Conservation (phyloP, 352 stramenopile species). For the Globisporangium yorkense region DNA sequence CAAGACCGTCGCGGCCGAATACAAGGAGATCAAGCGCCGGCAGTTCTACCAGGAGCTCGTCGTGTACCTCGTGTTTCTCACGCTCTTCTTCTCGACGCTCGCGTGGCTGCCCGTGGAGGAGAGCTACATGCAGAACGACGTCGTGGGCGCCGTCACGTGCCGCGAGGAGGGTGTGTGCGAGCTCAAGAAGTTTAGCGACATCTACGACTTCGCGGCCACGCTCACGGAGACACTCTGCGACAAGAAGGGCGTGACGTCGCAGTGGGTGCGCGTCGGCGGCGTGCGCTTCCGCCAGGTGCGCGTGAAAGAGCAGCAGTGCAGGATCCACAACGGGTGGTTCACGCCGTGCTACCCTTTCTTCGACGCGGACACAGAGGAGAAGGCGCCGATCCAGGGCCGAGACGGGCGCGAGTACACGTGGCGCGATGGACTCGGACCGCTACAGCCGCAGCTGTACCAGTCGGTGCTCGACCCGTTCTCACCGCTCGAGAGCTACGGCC, state of each 20-base stretch:
- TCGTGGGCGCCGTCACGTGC: slow-evolving; percentile 71
- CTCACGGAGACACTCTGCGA: slow-evolving; percentile 49
- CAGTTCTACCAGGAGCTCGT: slow-evolving; percentile 88
- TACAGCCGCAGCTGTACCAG: slow-evolving; percentile 53
- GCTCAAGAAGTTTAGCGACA: slow-evolving; percentile 66
- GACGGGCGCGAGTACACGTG: slow-evolving; percentile 53
- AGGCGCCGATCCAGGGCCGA: slow-evolving; percentile 30
- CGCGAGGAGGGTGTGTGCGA: slow-evolving; percentile 75
- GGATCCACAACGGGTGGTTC: slow-evolving; percentile 51
- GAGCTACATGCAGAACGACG: slow-evolving; percentile 83
- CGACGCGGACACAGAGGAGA: slow-evolving; percentile 44
- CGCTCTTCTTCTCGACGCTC: slow-evolving; percentile 73
- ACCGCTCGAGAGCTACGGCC: slow-evolving; percentile 45
- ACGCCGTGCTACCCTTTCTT: slow-evolving; percentile 76
- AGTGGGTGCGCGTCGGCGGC: slow-evolving; percentile 74
- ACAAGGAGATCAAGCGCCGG: slow-evolving; percentile 83
- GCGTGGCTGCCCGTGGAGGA: slow-evolving; percentile 75
- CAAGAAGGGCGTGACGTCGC: slow-evolving; percentile 42
- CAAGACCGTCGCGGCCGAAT: slow-evolving; percentile 64
- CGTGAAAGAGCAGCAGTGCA: slow-evolving; percentile 67
- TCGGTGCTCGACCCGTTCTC: slow-evolving; percentile 45
- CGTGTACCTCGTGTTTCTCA: slow-evolving; percentile 77
- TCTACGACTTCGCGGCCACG: slow-evolving; percentile 69
- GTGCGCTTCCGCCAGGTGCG: slow-evolving; percentile 81
- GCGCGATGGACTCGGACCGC: slow-evolving; percentile 50